These are phyloP conservation scores for Bombardia bombarda DNA, from an alignment of 495 filamentous ascomycete genomes.

Conservation along the genomic window DNA sequence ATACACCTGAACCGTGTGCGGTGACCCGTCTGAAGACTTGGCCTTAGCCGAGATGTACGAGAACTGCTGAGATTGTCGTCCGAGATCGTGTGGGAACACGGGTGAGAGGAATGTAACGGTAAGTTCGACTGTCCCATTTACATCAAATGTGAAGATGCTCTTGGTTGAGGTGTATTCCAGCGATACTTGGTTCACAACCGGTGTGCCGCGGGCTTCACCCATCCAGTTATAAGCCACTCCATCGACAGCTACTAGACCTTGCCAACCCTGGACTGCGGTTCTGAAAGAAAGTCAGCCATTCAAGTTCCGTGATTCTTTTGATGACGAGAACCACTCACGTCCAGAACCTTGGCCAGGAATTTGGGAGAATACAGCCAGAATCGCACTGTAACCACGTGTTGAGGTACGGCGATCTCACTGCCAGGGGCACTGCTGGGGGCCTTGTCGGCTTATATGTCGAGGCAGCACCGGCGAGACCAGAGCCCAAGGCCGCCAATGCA, in stretches of 20 bases:
- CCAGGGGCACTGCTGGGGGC: conserved; percentile 19
- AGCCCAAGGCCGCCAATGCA: conserved; percentile 7
- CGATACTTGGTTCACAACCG: conserved; percentile 33
- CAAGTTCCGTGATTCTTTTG: background rate
- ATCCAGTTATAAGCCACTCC: conserved; percentile 53
- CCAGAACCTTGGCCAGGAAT: conserved; percentile 20
- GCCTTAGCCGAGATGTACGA: conserved; percentile 75
- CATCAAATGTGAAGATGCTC: conserved; percentile 76
- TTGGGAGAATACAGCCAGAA: conserved; percentile 15
- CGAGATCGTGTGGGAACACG: conserved; percentile 77
- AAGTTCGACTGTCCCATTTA: conserved; percentile 57
- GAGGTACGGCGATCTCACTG: conserved; percentile 23
- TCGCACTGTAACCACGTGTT: conserved; percentile 24
- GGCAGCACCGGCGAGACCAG: background rate
- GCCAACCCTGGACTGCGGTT: conserved; percentile 67
- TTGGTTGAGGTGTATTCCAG: conserved; percentile 80
- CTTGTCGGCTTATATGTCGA: conserved; percentile 13
- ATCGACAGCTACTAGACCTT: conserved; percentile 55
- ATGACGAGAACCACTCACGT: conserved; percentile 14
- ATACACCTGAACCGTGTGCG: conserved; percentile 69
- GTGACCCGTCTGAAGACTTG: conserved; percentile 40
- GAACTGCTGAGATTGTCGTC: conserved; percentile 78
- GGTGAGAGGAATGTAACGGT: conserved; percentile 80
- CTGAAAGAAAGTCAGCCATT: conserved; percentile 50
- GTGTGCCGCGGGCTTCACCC: conserved; percentile 49